Evolutionary conservation across 2,329 filamentous ascomycete genomes (phyloP), one percentile per base, ranked within the genome.

Genomic region (Hymenotorrendiella dingleyae): DNA sequence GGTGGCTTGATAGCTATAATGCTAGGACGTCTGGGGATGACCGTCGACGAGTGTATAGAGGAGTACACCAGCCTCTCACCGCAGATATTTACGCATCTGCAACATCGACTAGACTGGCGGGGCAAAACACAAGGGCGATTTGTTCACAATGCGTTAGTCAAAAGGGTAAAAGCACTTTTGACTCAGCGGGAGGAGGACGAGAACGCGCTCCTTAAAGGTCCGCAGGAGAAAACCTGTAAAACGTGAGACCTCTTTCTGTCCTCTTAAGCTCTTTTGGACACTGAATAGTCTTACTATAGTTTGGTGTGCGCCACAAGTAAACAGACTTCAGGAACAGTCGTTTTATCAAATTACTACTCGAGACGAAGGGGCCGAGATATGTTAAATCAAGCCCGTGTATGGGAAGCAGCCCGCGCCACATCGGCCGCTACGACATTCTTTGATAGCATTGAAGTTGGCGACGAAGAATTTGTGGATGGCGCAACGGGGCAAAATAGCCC

Each of bases 401-500:
- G 23, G 54, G 41, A 48, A 43, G 45, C 28, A 29, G 21, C 44
- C 40, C 16, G 37, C 44, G 11, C 43, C 60, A 39, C 49, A 3
- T 36, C 26, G 6, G 40, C 40, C 1, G 34, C 40, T 4, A 16
- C 40, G 0, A 49, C 53, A 0, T 69, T 62, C 44, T 71, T 71
- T 55, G 62, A 64, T n/a, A 55, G 63, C 0, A 64, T 73, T 23
- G 28, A 44, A 1, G 61, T 74, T 23, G 63, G 61, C 1, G 36
- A 47, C 1, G 42, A 54, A 24, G 30, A 42, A 0, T 72, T 67
- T 43, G 57, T 70, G 10, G 71, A 74, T 49, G 70, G 67, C 1
- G 68, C 62, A 0, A 47, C 64, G 4, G 62, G 64, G 0, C 53
- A 42, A 1, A 75, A 74, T 54, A 75, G 74, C 43, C 72, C 71